Evolutionary conservation across 108 stramenopile genomes (phyloP).

Genomic region (Pseudonitzschia pungens): DNA sequence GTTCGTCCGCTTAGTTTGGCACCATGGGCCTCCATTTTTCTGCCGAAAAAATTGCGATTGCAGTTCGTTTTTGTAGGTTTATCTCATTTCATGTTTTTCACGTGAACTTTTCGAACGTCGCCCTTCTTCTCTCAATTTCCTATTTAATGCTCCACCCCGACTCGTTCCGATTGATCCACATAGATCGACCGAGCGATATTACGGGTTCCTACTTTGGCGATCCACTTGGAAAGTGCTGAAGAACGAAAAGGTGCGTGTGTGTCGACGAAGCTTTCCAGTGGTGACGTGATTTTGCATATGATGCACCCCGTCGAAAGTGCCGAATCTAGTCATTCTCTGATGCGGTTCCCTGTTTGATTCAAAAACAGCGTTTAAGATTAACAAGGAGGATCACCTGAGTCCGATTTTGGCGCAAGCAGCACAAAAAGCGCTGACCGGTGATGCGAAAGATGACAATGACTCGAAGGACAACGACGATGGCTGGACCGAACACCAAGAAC

Average conservation of each 20-base stretch:
- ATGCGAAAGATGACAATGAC: slow-evolving; percentile 20
- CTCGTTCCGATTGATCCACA: not conserved
- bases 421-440: slow-evolving; percentile 61
- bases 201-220: slow-evolving; percentile 93
- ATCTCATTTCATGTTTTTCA: not conserved
- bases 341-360: too few species aligned
- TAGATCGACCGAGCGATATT: slow-evolving; percentile 76
- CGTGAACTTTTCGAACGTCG: not conserved
- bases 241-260: slow-evolving; percentile 56
- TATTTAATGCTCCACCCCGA: not conserved
- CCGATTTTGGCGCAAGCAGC: slow-evolving; percentile 89
- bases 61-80: not conserved
- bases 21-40: not conserved
- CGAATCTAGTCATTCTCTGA: too few species aligned
- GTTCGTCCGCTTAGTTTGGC: not conserved
- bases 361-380: slow-evolving; percentile 75
- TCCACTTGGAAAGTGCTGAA: slow-evolving; percentile 88
- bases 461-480: slow-evolving; percentile 42
- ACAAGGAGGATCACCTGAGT: slow-evolving; percentile 92
- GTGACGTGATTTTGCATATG: not conserved
- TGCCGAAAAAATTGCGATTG: not conserved
- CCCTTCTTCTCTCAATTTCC: not conserved
- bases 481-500: slow-evolving; percentile 84
- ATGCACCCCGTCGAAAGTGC: too few species aligned
- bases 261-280: too few species aligned